Percentiles rank a stretch among this genome's conserved stretches.
Conservation (phyloP, 75 land plant species). For the Sequoiadendron giganteum region DNA sequence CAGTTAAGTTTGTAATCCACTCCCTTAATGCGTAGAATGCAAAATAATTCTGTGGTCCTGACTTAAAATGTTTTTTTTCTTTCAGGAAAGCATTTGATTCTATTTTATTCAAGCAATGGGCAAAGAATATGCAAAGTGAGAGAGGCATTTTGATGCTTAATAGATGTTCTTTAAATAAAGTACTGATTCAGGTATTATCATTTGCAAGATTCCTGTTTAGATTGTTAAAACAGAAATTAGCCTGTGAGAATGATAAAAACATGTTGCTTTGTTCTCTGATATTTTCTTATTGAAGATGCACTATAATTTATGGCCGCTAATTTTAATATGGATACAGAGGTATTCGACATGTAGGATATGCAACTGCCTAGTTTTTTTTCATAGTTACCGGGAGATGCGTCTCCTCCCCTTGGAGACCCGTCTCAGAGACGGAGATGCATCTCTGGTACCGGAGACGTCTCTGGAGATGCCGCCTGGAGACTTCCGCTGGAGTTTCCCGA, state of each 20-base stretch:
- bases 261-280: background rate
- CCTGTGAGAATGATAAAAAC: background rate
- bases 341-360: background rate
- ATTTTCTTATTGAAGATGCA: background rate
- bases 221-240: background rate
- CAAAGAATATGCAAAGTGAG: slow-evolving; percentile 58
- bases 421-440: no score
- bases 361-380: background rate
- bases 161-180: slow-evolving; percentile 46
- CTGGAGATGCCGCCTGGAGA: no score
- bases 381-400: no score
- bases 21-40: background rate
- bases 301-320: background rate
- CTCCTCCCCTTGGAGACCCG: no score
- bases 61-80: slow-evolving; percentile 2
- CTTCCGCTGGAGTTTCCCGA: no score
- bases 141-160: slow-evolving; percentile 56
- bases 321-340: background rate
- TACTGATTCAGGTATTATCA: slow-evolving; percentile 72
- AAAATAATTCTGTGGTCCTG: background rate
- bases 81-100: slow-evolving; percentile 76
- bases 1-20: background rate
- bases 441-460: no score
- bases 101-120: slow-evolving; percentile 72
- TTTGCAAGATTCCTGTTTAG: slow-evolving; percentile 1